phyloP scores from a whole-genome alignment of 495 filamentous ascomycete species.

The Thozetella sp. region DNA sequence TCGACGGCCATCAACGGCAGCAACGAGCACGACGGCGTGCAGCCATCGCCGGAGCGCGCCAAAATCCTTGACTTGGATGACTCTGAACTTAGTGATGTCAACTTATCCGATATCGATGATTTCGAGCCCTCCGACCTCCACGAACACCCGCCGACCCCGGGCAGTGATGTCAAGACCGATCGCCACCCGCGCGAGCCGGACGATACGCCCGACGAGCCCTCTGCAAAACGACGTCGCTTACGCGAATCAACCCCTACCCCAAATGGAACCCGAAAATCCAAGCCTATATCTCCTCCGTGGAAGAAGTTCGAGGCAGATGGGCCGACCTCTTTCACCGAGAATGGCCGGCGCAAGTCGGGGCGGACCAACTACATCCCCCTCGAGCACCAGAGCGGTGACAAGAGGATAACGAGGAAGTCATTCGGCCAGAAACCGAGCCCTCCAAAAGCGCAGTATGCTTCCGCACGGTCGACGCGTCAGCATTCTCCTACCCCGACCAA shows the following conservation, averaged over 20 bases:
- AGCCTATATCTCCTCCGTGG: conserved; percentile 83
- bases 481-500: conserved; percentile 12
- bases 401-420: conserved; percentile 50
- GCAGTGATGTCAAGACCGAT: neutral
- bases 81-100: conserved; percentile 3
- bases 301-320: conserved; percentile 86
- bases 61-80: conserved; percentile 8
- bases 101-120: neutral
- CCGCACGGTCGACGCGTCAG: conserved; percentile 10
- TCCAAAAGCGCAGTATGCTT: conserved; percentile 12
- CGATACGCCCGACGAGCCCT: conserved; percentile 47
- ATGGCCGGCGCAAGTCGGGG: conserved; percentile 85
- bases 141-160: neutral
- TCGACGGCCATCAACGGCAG: conserved; percentile 27
- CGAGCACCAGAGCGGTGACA: conserved; percentile 68
- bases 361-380: conserved; percentile 76
- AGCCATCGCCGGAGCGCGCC: conserved; percentile 5
- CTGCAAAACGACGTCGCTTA: conserved; percentile 76
- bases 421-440: conserved; percentile 25
- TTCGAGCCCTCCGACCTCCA: neutral
- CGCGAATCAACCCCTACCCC: conserved; percentile 40
- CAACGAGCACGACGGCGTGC: conserved; percentile 13
- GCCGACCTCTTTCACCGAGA: conserved; percentile 79
- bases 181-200: conserved; percentile 6
- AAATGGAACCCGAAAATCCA: conserved; percentile 34